Base-by-base conservation (phyloP, 768 basidiomycete species). In the Leccinum olivaceopallidum region DNA sequence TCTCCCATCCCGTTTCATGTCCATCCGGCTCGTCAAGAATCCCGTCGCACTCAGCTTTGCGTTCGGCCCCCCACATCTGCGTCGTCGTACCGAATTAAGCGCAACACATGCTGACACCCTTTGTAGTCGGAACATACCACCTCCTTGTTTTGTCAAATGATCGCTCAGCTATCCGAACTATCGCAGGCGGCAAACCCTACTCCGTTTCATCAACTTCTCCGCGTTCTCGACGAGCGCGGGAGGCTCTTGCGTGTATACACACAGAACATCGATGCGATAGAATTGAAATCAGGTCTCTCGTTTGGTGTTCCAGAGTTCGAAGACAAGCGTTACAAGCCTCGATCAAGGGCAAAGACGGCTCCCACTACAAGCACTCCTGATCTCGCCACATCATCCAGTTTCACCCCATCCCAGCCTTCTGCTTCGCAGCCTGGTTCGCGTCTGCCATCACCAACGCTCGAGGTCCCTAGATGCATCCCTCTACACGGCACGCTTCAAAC, bases 201-300 rank as follows among this genome's bases (percentile, higher is more conserved):
- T 4, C 78, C 86, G 1, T 95, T 95, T 68, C 94, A 96, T 70
- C 75, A 80, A 12, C 76, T 91, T 26, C 84, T 96, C 32, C 88
- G 87, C 48, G 69, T 80, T 32, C 84, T 95, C 32, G 92, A 95
- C 68, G 81, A 87, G 61, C 80, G 87, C 39, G 89, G 90, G 4
- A 83, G 83, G 62, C 83, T 96, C 4, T 81, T 95, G 39, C 82
- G 94, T 26, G 91, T 94, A 2, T 96, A 95, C 74, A 95, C 94
- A 0, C 94, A 96, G 78, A 95, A 96, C 75, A 95, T 95, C 61
- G 94, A 96, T 71, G 88, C 87, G 26, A 86, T 96, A 47, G 94
- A 96, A 71, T 79, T 79, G 60, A 94, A 93, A 71, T 88, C 84
- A n/a, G 94, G 94, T 4, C 81, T 96, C 10, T 86, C 88, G 1